Conservation (phyloP, 192 early-diverging fungal species). For the Neocallimastix lanati region DNA sequence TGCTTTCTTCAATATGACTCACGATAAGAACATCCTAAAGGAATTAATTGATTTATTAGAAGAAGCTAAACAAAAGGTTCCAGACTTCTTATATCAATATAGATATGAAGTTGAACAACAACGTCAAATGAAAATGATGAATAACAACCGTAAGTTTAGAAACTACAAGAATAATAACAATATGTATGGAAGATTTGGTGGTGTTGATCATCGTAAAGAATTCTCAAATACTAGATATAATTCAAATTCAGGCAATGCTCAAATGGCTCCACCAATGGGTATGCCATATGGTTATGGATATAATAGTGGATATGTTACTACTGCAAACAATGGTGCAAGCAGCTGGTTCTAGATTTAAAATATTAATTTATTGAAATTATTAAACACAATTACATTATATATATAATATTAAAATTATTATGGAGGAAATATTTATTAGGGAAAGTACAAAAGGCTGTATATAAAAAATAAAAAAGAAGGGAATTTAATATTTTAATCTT, state of each 20-base stretch:
- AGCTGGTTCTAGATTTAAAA: conserved; percentile 47
- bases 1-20: conserved; percentile 81
- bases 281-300: background rate
- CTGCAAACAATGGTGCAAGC: conserved; percentile 21
- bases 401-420: background rate
- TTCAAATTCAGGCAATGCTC: conserved; percentile 8
- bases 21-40: conserved; percentile 71
- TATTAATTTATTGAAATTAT: too few species aligned
- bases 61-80: conserved; percentile 90
- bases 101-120: conserved; percentile 23
- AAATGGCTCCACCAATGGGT: conserved; percentile 3
- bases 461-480: conserved; percentile 5
- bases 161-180: conserved; percentile 4
- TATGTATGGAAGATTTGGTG: background rate
- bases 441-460: conserved; percentile 3
- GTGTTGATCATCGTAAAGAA: background rate
- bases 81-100: conserved; percentile 48
- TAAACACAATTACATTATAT: too few species aligned
- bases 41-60: conserved; percentile 71
- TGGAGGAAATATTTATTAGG: background rate
- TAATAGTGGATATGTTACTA: conserved; percentile 9
- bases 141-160: conserved; percentile 12
- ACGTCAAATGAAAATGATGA: conserved; percentile 42
- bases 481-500: conserved; percentile 6
- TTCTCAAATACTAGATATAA: conserved; percentile 8